A percentile compares a stretch with the other conserved stretches of the same genome.
phyloP scores from a whole-genome alignment of 805 yeast genomes.

The Schwanniomyces vanrijiae region DNA sequence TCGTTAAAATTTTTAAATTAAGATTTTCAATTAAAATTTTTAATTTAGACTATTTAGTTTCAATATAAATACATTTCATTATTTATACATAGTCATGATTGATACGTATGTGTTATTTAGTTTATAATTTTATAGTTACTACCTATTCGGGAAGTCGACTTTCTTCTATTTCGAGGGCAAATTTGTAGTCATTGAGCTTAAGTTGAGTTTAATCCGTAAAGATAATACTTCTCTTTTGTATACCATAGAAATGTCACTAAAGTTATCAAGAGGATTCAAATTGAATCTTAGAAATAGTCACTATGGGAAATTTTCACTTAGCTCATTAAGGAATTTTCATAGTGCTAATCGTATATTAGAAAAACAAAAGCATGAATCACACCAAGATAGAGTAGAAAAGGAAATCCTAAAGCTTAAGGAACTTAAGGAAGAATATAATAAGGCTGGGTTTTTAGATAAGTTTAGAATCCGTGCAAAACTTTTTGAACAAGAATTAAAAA shows the following conservation, averaged over 20 bases:
- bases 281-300: neutral
- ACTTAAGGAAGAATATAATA: constrained; percentile 18
- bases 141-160: constrained; percentile 7
- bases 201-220: neutral
- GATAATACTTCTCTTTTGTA: neutral
- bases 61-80: neutral
- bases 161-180: constrained; percentile 7
- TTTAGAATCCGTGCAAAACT: constrained; percentile 20
- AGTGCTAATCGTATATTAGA: constrained; percentile 3
- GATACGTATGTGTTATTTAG: no score
- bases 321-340: constrained; percentile 3
- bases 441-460: constrained; percentile 25
- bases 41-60: neutral
- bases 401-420: constrained; percentile 23
- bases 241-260: constrained; percentile 5
- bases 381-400: constrained; percentile 13
- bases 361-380: constrained; percentile 2
- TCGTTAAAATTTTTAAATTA: constrained; percentile 1
- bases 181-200: neutral
- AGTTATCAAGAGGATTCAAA: constrained; percentile 4
- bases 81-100: no score
- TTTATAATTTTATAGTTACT: constrained; percentile 1
- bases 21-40: neutral
- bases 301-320: neutral
- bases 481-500: constrained; percentile 21